Base-by-base conservation (phyloP, 2,329 filamentous ascomycete genomes). In the Pseudogymnoascus sp. region DNA sequence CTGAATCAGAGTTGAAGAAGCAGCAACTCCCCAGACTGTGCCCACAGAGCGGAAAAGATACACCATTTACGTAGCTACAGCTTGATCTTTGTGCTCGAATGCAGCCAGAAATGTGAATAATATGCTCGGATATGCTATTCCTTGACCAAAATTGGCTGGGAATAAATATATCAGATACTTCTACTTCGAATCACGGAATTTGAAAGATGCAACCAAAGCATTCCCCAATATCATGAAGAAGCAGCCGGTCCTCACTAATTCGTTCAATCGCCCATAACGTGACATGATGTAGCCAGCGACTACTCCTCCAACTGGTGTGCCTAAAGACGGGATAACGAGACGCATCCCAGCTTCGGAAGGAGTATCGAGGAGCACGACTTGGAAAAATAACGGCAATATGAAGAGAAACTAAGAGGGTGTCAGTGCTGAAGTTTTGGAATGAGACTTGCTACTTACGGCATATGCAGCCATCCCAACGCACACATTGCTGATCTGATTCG, bases 331-430 rank as follows among this genome's bases (percentile, higher is more conserved):
- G 1, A 86, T 81, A 0, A 85, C 81, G 5, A 90, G 80, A 1
- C 86, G 81, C 5, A 84, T 79, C 0, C 87, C 87, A 0, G 87
- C 87, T 12, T 79, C 78, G 0, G 86, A 85, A 0, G 87, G 82
- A 0, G 83, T 83, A 64, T 89, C 85, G 1, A 84, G 74, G 2
- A 87, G 78, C 5, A 89, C 84, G 0, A 84, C 84, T 67, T 89
- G 86, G 70, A 89, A 90, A 75, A 87, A 90, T 4, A 90, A 75
- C 0, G 88, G 88, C 0, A 87, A 79, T 69, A 87, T 87, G 75
- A 90, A 90, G 14, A 89, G 76, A 66, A 89, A 83, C 79, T 82
- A 47, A 23, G 1, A 47, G 11, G 11, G 73, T 0, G 37, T 66
- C 37, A 64, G 38, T 62, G 12, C 2, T 4, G 5, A n/a, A 8